These are phyloP conservation scores for Gentiana straminea DNA, from an alignment of 257 asterid genomes.

Conservation along the genomic window DNA sequence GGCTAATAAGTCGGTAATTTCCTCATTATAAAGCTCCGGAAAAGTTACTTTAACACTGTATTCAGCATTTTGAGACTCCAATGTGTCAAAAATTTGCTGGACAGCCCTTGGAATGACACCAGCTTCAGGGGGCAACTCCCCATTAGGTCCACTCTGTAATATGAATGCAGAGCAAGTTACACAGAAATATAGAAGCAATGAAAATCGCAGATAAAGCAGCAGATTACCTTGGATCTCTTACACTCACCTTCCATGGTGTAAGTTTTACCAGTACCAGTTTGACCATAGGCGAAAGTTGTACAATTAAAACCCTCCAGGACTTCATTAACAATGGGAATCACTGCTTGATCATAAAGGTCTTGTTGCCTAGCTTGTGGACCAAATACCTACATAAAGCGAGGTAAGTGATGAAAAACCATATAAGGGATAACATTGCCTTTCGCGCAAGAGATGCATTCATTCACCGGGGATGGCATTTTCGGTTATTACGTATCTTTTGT, in stretches of 20 bases:
- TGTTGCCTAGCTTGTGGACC: conserved; percentile 75
- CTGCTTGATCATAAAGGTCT: conserved; percentile 76
- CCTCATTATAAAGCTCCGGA: conserved; percentile 81
- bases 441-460: too few species aligned
- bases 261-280: conserved; percentile 85
- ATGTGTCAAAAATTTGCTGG: conserved; percentile 67
- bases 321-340: conserved; percentile 72
- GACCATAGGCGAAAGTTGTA: conserved; percentile 85
- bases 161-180: background rate
- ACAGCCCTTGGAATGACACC: conserved; percentile 84
- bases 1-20: conserved; percentile 73
- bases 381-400: conserved; percentile 40
- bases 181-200: background rate
- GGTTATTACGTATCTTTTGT: too few species aligned
- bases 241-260: conserved; percentile 94
- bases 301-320: conserved; percentile 86
- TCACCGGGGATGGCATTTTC: too few species aligned
- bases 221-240: conserved; percentile 62
- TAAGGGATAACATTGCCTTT: too few species aligned
- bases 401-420: too few species aligned
- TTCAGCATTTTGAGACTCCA: conserved; percentile 78
- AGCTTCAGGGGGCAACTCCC: conserved; percentile 75
- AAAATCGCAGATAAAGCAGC: background rate
- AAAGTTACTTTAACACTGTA: conserved; percentile 84
- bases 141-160: conserved; percentile 54